Conservation (phyloP, 139 green algal species). For the Axilococcus clingmanii region DNA sequence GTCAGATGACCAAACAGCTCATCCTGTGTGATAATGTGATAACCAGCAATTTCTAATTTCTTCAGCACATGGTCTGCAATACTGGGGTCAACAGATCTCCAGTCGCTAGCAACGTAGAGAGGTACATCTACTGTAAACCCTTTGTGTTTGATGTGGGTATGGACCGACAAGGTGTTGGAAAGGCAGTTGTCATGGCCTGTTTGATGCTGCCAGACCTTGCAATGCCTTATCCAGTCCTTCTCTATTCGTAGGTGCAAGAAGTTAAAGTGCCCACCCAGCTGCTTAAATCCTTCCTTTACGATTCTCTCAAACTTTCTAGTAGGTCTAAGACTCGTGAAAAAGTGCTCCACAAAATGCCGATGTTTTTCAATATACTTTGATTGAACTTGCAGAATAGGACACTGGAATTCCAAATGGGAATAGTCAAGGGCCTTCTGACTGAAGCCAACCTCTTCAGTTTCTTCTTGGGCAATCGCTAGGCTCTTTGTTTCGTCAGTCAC, state of each 20-base stretch:
- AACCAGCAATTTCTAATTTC: neutral
- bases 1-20: neutral
- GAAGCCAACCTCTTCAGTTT: neutral
- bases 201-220: constrained; percentile 10
- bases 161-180: constrained; percentile 15
- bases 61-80: neutral
- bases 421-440: neutral
- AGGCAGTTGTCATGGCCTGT: constrained; percentile 13
- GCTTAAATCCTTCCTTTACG: neutral
- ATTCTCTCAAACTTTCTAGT: neutral
- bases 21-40: neutral
- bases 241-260: constrained; percentile 13
- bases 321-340: neutral
- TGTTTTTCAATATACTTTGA: neutral
- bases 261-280: constrained; percentile 3
- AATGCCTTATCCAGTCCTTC: constrained; percentile 17
- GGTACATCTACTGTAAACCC: constrained; percentile 3
- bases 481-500: neutral
- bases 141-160: neutral
- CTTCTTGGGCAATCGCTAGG: neutral
- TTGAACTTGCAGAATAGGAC: neutral
- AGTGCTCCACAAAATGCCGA: neutral
- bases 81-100: neutral
- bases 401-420: neutral
- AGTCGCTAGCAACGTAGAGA: neutral